These are phyloP conservation scores for Hysterium pulicare DNA, from an alignment of 2,329 filamentous ascomycete species.

Conservation along the genomic window DNA sequence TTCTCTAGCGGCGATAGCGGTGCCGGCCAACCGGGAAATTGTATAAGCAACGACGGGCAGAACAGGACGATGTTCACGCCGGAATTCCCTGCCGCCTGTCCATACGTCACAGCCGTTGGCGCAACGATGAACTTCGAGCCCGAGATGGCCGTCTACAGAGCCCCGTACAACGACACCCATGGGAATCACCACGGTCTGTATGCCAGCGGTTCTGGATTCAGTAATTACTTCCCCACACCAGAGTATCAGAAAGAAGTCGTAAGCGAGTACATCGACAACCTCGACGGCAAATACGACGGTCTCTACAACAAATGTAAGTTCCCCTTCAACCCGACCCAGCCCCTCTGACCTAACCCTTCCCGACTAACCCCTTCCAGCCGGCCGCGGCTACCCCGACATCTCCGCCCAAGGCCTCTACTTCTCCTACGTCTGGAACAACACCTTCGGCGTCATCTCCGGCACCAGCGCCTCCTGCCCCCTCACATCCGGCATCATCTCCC, in stretches of 20 bases:
- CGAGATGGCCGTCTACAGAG: constrained; percentile 48
- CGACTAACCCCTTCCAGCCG: constrained; percentile 37
- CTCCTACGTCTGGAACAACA: constrained; percentile 42
- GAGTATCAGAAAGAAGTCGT: constrained; percentile 48
- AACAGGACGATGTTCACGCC: constrained; percentile 56
- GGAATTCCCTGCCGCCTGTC: constrained; percentile 64
- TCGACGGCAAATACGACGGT: constrained; percentile 43
- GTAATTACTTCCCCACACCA: constrained; percentile 48
- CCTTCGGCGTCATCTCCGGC: constrained; percentile 44
- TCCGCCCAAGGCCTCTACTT: constrained; percentile 56
- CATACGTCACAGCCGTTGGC: constrained; percentile 65
- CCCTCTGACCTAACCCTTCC: not conserved
- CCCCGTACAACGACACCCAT: constrained; percentile 18
- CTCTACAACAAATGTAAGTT: constrained; percentile 45
- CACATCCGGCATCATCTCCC: constrained; percentile 56
- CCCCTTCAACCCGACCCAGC: too few species aligned
- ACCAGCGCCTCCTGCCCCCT: constrained; percentile 57
- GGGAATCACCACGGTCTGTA: constrained; percentile 48
- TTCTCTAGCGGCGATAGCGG: constrained; percentile 62
- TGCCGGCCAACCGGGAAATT: constrained; percentile 51
- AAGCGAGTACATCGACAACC: constrained; percentile 41
- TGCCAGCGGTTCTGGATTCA: constrained; percentile 51
- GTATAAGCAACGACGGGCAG: constrained; percentile 58
- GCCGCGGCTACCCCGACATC: constrained; percentile 62
- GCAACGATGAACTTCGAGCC: constrained; percentile 55